Conservation (phyloP, 495 filamentous ascomycete species). For the Penicillium ucsense region DNA sequence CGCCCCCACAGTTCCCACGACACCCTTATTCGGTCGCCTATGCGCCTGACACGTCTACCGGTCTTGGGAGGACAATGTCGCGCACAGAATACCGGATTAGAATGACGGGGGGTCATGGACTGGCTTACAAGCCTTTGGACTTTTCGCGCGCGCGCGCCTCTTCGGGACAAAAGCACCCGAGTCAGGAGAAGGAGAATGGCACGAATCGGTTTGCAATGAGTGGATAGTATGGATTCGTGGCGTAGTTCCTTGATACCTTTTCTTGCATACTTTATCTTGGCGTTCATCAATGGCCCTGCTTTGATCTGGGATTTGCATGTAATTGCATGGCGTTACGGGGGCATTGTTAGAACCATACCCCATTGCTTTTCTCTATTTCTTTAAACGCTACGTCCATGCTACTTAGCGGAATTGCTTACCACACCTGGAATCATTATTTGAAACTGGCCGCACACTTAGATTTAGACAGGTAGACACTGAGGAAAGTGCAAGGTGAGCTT, state of each 20-base stretch:
- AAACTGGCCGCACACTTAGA: no score
- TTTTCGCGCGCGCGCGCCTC: slow-evolving; percentile 14
- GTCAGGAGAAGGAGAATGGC: slow-evolving; percentile 5
- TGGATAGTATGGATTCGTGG: not conserved
- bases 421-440: no score
- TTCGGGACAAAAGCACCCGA: not conserved
- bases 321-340: not conserved
- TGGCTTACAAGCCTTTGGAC: slow-evolving; percentile 34
- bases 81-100: slow-evolving; percentile 33
- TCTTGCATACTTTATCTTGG: not conserved
- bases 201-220: not conserved
- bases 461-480: no score
- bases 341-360: not conserved
- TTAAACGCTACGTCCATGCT: no score
- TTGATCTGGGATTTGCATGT: not conserved
- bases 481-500: no score
- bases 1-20: slow-evolving; percentile 17
- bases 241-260: no score
- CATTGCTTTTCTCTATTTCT: no score
- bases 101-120: slow-evolving; percentile 29
- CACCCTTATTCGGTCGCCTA: slow-evolving; percentile 31
- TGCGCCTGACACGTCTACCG: slow-evolving; percentile 28
- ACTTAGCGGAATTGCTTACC: no score
- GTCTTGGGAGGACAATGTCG: slow-evolving; percentile 30
- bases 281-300: not conserved